A percentile compares a stretch with the other conserved stretches of the same genome.
Evolutionary conservation across 2,329 filamentous ascomycete genomes (phyloP).

Genomic region (Zymoseptoria pseudotritici): DNA sequence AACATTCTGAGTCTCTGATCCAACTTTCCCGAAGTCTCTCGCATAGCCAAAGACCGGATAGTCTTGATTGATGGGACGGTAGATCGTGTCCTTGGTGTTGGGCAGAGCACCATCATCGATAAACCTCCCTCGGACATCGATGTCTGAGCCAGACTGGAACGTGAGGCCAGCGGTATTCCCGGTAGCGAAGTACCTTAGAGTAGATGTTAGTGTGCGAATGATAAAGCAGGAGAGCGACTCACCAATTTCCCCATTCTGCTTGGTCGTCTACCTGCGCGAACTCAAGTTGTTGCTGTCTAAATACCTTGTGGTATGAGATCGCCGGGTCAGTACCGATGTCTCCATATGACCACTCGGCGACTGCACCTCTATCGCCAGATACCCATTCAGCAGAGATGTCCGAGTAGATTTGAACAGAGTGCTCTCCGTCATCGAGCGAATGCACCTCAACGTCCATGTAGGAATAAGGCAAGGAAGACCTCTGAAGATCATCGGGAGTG

Average conservation of each 20-base stretch:
- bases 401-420: constrained; percentile 62
- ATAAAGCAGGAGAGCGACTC: background rate
- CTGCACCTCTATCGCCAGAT: constrained; percentile 49
- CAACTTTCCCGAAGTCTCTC: constrained; percentile 42
- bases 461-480: constrained; percentile 63
- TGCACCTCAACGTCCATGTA: constrained; percentile 59
- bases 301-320: constrained; percentile 24
- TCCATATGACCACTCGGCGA: constrained; percentile 55
- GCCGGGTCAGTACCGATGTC: constrained; percentile 1
- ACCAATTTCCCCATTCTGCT: constrained; percentile 46
- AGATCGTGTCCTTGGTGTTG: constrained; percentile 40
- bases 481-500: constrained; percentile 56
- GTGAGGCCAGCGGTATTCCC: constrained; percentile 36
- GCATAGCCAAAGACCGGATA: constrained; percentile 50
- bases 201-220: background rate
- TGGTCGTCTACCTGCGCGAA: constrained; percentile 44
- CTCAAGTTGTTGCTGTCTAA: constrained; percentile 24
- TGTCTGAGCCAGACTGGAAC: constrained; percentile 41
- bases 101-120: constrained; percentile 35
- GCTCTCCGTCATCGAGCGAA: constrained; percentile 54
- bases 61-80: constrained; percentile 39
- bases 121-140: constrained; percentile 43
- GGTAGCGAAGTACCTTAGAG: constrained; percentile 41
- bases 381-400: constrained; percentile 69
- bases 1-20: constrained; percentile 29